Conservation (phyloP, 176 grass and related monocot genomes). For the Alloteropsis semialata region DNA sequence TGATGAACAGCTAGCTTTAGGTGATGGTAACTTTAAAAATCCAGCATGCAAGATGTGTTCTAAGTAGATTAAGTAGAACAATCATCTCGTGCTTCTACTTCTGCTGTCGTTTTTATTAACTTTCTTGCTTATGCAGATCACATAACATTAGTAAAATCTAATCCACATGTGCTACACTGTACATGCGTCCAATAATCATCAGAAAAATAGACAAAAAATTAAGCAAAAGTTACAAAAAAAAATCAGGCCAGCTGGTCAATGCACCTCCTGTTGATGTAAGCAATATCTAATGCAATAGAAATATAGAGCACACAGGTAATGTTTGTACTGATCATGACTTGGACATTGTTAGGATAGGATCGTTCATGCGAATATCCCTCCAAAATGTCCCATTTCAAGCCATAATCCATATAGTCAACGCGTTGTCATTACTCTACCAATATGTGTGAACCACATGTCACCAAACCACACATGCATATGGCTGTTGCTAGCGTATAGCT, state of each 20-base stretch:
- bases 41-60: neutral
- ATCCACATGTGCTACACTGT: neutral
- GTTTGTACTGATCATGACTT: neutral
- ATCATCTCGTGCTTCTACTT: neutral
- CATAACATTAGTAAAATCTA: neutral
- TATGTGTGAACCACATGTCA: neutral
- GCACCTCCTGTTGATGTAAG: neutral
- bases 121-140: neutral
- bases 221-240: neutral
- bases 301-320: neutral
- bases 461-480: neutral
- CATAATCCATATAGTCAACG: neutral
- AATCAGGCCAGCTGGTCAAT: neutral
- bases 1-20: too few species aligned
- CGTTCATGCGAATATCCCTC: slow-evolving; percentile 4
- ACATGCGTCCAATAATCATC: neutral
- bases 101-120: neutral
- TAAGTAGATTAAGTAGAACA: neutral
- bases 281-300: neutral
- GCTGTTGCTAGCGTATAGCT: too few species aligned
- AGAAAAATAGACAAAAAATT: neutral
- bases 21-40: neutral
- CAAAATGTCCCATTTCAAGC: neutral
- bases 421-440: neutral
- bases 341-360: neutral